These are phyloP conservation scores for Yamadazyma aaseri DNA, from an alignment of 1,139 yeast species.

Conservation along the genomic window DNA sequence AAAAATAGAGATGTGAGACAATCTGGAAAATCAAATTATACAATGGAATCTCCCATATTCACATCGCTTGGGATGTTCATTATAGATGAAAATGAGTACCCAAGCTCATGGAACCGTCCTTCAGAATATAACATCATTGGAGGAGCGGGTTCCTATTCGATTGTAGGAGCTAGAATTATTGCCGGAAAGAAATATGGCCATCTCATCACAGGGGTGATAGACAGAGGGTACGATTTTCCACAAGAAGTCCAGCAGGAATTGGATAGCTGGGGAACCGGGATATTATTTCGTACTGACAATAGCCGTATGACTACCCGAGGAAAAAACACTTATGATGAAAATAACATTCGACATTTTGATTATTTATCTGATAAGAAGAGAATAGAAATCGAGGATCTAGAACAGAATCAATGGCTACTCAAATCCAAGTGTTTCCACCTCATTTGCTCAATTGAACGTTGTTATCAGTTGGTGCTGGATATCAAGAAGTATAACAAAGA, in stretches of 20 bases:
- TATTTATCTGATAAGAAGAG: conserved; percentile 60
- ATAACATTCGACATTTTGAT: conserved; percentile 52
- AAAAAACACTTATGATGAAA: conserved; percentile 65
- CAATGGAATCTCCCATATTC: conserved; percentile 13
- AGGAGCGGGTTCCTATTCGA: conserved; percentile 87
- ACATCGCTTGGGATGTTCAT: conserved; percentile 85
- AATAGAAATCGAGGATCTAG: conserved; percentile 60
- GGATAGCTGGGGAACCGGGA: conserved; percentile 61
- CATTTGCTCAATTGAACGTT: conserved; percentile 70
- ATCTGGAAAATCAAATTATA: too few species aligned
- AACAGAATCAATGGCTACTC: conserved; percentile 32
- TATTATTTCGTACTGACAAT: conserved; percentile 50
- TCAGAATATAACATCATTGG: conserved; percentile 64
- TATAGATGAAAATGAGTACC: conserved; percentile 79
- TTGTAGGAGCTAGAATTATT: conserved; percentile 69
- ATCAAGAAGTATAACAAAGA: conserved; percentile 23
- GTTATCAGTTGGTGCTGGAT: conserved; percentile 42
- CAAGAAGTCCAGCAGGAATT: conserved; percentile 41
- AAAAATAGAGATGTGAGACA: too few species aligned
- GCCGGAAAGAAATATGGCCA: conserved; percentile 33
- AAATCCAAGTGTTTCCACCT: conserved; percentile 60
- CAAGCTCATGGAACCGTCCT: conserved; percentile 35
- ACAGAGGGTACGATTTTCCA: conserved; percentile 81
- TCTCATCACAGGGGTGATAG: conserved; percentile 67
- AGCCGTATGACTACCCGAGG: conserved; percentile 75